These are phyloP conservation scores for Blastocystis hominis DNA, from an alignment of 352 stramenopile genomes.

Conservation along the genomic window DNA sequence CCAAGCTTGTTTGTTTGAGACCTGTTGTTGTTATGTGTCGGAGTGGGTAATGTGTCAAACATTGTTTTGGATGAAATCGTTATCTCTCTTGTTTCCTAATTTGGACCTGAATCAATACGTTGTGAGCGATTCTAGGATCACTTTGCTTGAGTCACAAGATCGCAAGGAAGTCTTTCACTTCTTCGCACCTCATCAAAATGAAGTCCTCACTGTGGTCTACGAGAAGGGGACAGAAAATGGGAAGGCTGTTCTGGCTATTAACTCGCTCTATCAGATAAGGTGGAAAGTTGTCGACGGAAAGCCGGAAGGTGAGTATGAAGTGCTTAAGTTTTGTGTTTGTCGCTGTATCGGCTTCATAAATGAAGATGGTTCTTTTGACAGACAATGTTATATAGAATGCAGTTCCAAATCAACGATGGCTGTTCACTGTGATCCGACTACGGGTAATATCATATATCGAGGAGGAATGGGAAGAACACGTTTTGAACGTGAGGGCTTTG, in stretches of 20 bases:
- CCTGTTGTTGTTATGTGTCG: neutral
- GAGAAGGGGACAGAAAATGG: neutral
- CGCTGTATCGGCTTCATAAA: neutral
- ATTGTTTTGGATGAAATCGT: neutral
- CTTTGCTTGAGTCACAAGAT: neutral
- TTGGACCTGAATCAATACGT: neutral
- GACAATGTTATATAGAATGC: neutral
- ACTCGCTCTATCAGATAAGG: neutral
- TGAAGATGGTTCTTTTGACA: neutral
- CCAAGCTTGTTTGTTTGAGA: neutral
- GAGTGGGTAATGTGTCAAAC: too few species aligned
- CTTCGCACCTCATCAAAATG: neutral
- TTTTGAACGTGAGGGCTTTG: neutral
- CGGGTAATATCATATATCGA: neutral
- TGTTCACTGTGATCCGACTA: neutral
- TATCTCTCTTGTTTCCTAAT: neutral
- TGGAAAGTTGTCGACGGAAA: constrained; percentile 1
- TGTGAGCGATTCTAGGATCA: neutral
- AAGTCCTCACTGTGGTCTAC: neutral
- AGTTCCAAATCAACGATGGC: neutral
- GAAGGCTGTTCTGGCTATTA: neutral
- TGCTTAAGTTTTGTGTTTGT: neutral
- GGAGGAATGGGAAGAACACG: constrained; percentile 3
- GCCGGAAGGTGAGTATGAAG: neutral
- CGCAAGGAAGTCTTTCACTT: neutral